A percentile compares a stretch with the other conserved stretches of the same genome.
These are phyloP conservation scores for Diaporthe longicolla DNA, from an alignment of 2,329 filamentous ascomycete species.

Conservation along the genomic window DNA sequence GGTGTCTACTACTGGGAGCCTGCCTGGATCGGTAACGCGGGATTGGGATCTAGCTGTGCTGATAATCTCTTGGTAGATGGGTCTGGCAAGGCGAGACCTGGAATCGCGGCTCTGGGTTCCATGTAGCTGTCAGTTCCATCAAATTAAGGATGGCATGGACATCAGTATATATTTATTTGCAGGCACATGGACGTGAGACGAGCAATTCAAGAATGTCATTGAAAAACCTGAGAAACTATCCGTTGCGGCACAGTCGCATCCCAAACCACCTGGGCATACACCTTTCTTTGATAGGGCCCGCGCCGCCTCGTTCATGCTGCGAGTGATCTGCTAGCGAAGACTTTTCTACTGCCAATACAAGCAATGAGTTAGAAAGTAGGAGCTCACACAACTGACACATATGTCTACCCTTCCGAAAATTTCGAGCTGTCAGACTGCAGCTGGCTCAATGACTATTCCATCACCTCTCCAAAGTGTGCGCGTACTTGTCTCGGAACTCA, in stretches of 20 bases:
- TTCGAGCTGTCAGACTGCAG: no score
- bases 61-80: slow-evolving; percentile 60
- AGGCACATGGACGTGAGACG: no score
- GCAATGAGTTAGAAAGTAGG: background rate
- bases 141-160: no score
- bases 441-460: background rate
- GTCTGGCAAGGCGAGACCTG: slow-evolving; percentile 11
- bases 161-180: no score
- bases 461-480: background rate
- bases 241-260: background rate
- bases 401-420: no score
- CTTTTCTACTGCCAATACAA: background rate
- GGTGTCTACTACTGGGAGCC: slow-evolving; percentile 84
- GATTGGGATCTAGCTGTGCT: slow-evolving; percentile 74
- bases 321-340: background rate
- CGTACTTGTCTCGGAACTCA: slow-evolving; percentile 4
- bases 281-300: no score
- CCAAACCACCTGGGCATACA: no score
- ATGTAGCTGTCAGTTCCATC: background rate
- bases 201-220: background rate
- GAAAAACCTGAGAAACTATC: background rate
- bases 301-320: background rate
- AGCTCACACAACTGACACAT: background rate
- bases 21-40: slow-evolving; percentile 77
- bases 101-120: slow-evolving; percentile 16